Evolutionary conservation across 2,329 filamentous ascomycete species (phyloP), one percentile per base, ranked within the genome.

Genomic region (Penicillium decumbens): DNA sequence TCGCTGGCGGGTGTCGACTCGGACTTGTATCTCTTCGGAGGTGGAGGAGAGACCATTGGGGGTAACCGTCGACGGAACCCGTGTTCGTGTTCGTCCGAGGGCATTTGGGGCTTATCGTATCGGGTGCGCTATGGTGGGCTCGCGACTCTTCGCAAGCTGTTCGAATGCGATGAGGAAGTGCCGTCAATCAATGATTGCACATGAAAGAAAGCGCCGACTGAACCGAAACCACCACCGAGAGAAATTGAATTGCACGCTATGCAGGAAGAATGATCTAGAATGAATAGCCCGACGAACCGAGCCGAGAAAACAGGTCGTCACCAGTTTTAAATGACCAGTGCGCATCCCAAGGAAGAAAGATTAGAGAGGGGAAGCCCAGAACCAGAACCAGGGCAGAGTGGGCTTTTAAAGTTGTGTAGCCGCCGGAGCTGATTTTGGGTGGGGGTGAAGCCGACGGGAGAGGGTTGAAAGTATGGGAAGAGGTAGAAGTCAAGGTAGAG

Each of bases 1-100:
- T 65, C 59, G 39, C 58, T 60, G 5, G 44, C 47, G 1, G 56
- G 43, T 1, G 49, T 58, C 3, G 58, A 60, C 43, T 61, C 59
- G 20, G 59, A 61, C 50, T 61, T 61, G 47, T 61, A 55, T 43
- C 59, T 42, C 33, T 61, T 61, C 10, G 59, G 37, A 3, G 59
- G 59, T 7, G 57, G 60, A 29, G 56, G 56, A 23, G 53, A 57
- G 25, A 38, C 13, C 38, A 61, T 61, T 27, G 56, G 56, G 39
- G 58, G 59, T 15, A 59, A 47, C 39, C 43, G 48, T 7, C 44
- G 40, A 23, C 48, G 50, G 9, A 40, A 43, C 44, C 46, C 30
- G 50, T 23, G 15, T 10, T 37, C 20, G 4, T 50, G 33, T 24
- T 56, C 53, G 27, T 59, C 49, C 32, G 46, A 38, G 39, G 48